Percentiles rank a stretch among this genome's conserved stretches.
phyloP scores from a whole-genome alignment of 2,329 filamentous ascomycete genomes.

The Fusarium robinianum region DNA sequence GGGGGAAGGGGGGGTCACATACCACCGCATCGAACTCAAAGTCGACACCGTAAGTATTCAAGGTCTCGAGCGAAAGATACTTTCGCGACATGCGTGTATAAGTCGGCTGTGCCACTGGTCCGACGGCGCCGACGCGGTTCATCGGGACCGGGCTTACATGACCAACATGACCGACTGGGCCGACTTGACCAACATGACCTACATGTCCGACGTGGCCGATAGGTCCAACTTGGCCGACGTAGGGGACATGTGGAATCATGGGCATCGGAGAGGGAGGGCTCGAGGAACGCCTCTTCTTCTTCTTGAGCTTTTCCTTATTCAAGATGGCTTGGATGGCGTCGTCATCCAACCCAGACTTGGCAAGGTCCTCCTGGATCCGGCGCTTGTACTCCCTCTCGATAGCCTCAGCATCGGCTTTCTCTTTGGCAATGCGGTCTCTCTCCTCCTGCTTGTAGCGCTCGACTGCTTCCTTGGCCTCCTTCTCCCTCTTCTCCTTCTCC shows the following conservation, averaged over 20 bases:
- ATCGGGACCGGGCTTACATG: not conserved
- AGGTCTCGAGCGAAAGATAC: constrained; percentile 65
- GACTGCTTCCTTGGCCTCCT: constrained; percentile 54
- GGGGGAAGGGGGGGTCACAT: not conserved
- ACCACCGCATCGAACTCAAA: constrained; percentile 62
- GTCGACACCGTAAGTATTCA: constrained; percentile 59
- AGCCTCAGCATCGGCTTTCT: constrained; percentile 52
- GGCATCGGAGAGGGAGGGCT: constrained; percentile 15
- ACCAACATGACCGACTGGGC: not conserved
- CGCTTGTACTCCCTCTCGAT: constrained; percentile 54
- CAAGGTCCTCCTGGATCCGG: constrained; percentile 61
- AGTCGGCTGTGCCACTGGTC: constrained; percentile 49
- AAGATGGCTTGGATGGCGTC: constrained; percentile 63
- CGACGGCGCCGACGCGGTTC: not conserved
- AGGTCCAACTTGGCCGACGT: constrained; percentile 6
- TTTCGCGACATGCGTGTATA: constrained; percentile 67
- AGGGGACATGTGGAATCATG: constrained; percentile 5
- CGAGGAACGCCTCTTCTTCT: constrained; percentile 34
- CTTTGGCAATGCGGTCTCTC: constrained; percentile 49
- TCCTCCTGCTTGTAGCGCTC: constrained; percentile 56
- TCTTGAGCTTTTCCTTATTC: constrained; percentile 56
- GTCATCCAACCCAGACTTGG: constrained; percentile 62
- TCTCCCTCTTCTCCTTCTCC: constrained; percentile 55
- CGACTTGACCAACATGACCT: constrained; percentile 9
- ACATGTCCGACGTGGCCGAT: constrained; percentile 8